Conservation (phyloP, 805 yeast genomes). For the Candida sakaeoensis region DNA sequence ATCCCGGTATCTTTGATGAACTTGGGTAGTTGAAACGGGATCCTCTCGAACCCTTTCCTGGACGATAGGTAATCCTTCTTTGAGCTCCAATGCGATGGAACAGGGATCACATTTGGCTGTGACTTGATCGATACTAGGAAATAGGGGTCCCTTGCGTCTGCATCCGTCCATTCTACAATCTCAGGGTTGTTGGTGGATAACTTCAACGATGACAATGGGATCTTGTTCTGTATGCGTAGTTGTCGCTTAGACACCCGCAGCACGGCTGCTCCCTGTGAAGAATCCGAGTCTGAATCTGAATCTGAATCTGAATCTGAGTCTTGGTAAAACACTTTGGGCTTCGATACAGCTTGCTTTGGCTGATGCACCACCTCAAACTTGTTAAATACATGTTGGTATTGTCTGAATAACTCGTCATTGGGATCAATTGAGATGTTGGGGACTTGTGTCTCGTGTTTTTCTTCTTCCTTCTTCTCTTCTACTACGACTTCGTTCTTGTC, state of each 20-base stretch:
- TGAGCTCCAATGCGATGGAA: slow-evolving; percentile 82
- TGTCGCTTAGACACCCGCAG: slow-evolving; percentile 45
- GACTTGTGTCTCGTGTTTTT: neutral
- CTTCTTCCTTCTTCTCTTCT: neutral
- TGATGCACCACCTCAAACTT: slow-evolving; percentile 9
- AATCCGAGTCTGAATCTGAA: slow-evolving; percentile 16
- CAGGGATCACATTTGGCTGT: slow-evolving; percentile 62
- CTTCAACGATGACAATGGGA: slow-evolving; percentile 68
- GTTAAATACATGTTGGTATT: slow-evolving; percentile 20
- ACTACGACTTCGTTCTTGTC: slow-evolving; percentile 6
- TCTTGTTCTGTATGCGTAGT: slow-evolving; percentile 47
- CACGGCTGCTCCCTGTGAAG: slow-evolving; percentile 13
- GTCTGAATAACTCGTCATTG: slow-evolving; percentile 13
- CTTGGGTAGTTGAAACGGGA: slow-evolving; percentile 73
- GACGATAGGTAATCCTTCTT: slow-evolving; percentile 72
- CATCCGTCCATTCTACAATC: slow-evolving; percentile 81
- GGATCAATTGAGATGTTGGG: slow-evolving; percentile 1
- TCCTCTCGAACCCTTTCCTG: slow-evolving; percentile 61
- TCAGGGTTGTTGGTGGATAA: slow-evolving; percentile 61
- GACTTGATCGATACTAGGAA: slow-evolving; percentile 63
- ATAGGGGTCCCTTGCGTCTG: slow-evolving; percentile 76
- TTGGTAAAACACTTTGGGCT: slow-evolving; percentile 1
- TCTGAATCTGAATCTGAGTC: slow-evolving; percentile 12
- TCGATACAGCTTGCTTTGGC: neutral
- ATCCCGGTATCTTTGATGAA: slow-evolving; percentile 82